A percentile compares a stretch with the other conserved stretches of the same genome.
These are phyloP conservation scores for Xylaria sp. DNA, from an alignment of 2,329 filamentous ascomycete species.

Conservation along the genomic window DNA sequence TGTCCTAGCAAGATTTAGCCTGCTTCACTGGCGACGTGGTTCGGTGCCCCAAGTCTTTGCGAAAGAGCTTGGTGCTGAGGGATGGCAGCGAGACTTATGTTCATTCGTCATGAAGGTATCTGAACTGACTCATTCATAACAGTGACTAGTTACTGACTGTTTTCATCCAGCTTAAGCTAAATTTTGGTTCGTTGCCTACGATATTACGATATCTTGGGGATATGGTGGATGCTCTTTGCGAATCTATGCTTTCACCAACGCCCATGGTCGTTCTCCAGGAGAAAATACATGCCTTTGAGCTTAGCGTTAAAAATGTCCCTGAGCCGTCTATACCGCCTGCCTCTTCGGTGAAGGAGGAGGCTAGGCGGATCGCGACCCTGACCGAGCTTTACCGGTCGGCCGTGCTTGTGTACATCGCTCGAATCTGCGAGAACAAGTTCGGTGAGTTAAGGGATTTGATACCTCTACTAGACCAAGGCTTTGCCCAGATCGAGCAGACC, in stretches of 20 bases:
- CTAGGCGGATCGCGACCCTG: background rate
- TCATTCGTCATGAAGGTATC: slow-evolving; percentile 23
- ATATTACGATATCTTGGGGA: slow-evolving; percentile 30
- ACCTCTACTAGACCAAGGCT: slow-evolving; percentile 21
- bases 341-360: background rate
- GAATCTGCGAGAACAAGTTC: slow-evolving; percentile 26
- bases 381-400: slow-evolving; percentile 33
- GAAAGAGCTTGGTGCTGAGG: slow-evolving; percentile 23
- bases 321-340: background rate
- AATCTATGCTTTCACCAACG: background rate
- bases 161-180: slow-evolving; percentile 22
- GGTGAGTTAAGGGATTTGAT: slow-evolving; percentile 19
- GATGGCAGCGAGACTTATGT: slow-evolving; percentile 34
- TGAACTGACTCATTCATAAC: background rate
- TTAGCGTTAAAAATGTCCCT: background rate
- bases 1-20: slow-evolving; percentile 28
- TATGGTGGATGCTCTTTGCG: slow-evolving; percentile 21
- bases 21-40: slow-evolving; percentile 33
- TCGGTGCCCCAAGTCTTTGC: slow-evolving; percentile 8
- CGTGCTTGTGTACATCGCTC: slow-evolving; percentile 28
- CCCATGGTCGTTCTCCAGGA: slow-evolving; percentile 4
- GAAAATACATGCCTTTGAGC: slow-evolving; percentile 23
- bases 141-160: background rate
- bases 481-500: slow-evolving; percentile 25
- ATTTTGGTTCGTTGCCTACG: slow-evolving; percentile 18